Evolutionary conservation across 495 filamentous ascomycete species (phyloP).

Genomic region (Neurospora africana): DNA sequence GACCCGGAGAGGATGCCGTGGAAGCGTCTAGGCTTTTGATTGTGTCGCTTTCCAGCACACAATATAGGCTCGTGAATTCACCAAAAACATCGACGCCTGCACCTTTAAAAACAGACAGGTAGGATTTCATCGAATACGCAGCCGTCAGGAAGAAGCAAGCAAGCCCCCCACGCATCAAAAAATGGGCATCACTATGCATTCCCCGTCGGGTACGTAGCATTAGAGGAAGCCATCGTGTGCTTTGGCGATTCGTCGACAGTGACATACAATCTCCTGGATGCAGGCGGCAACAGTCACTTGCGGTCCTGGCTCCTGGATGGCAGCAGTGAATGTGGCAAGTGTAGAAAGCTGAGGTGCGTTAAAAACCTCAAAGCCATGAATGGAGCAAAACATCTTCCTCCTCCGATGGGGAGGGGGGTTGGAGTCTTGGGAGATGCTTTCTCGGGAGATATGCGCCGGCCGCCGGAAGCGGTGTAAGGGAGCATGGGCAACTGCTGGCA

Average conservation of each 20-base stretch:
- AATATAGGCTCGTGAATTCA: background rate
- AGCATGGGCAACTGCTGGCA: background rate
- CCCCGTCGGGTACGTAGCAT: background rate
- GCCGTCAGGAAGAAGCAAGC: background rate
- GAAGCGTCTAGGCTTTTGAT: background rate
- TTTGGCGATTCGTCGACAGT: conserved; percentile 3
- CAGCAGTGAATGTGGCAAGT: background rate
- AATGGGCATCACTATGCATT: background rate
- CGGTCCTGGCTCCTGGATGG: background rate
- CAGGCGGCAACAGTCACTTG: background rate
- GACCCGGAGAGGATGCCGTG: background rate
- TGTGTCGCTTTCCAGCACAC: background rate
- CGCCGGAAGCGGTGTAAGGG: background rate
- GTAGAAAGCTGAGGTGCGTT: background rate
- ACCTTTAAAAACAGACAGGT: background rate
- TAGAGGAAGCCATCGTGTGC: conserved; percentile 1
- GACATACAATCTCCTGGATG: background rate
- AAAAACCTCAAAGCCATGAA: background rate
- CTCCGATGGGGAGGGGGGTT: background rate
- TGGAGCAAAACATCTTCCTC: background rate
- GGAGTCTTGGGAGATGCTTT: background rate
- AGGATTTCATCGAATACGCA: background rate
- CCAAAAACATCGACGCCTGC: background rate
- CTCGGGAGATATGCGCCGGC: background rate
- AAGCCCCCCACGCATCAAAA: background rate